These are phyloP conservation scores for Saccharomyces hybrid DNA, from an alignment of 1,139 yeast species.

Conservation along the genomic window DNA sequence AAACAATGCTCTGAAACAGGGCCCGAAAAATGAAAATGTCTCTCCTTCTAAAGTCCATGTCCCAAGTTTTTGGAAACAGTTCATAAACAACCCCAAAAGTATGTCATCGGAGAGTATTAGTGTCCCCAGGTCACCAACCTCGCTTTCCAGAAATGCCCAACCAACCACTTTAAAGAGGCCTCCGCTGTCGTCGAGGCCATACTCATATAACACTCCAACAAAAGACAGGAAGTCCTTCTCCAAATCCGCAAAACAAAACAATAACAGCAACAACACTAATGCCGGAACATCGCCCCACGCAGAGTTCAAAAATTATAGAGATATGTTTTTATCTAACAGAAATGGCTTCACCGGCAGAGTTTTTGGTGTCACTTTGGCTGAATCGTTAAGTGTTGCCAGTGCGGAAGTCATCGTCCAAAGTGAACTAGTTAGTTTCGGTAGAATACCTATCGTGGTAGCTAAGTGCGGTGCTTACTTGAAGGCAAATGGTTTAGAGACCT, in stretches of 20 bases:
- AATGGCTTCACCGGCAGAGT: conserved; percentile 40
- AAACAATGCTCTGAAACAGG: not conserved
- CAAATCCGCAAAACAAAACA: conserved; percentile 1
- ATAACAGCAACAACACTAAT: not conserved
- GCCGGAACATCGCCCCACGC: conserved; percentile 1
- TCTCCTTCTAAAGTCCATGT: conserved; percentile 10
- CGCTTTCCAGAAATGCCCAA: conserved; percentile 1
- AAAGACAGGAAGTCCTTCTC: not conserved
- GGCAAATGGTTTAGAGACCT: conserved; percentile 64
- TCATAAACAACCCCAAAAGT: conserved; percentile 32
- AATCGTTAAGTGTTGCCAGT: conserved; percentile 61
- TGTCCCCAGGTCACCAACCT: conserved; percentile 16
- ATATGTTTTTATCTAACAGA: conserved; percentile 24
- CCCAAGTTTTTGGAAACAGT: conserved; percentile 35
- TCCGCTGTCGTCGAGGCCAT: conserved; percentile 2
- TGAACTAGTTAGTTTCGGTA: conserved; percentile 30
- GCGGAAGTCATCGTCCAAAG: conserved; percentile 33
- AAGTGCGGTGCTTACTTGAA: conserved; percentile 86
- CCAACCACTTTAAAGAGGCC: conserved; percentile 1
- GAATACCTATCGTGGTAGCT: conserved; percentile 60
- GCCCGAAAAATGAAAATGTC: conserved; percentile 1
- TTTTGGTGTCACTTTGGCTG: conserved; percentile 76
- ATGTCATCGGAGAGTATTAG: conserved; percentile 23
- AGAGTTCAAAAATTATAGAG: conserved; percentile 24
- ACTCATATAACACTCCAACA: conserved; percentile 8